Conservation (phyloP, 495 filamentous ascomycete genomes). For the Daldinia vernicosa region DNA sequence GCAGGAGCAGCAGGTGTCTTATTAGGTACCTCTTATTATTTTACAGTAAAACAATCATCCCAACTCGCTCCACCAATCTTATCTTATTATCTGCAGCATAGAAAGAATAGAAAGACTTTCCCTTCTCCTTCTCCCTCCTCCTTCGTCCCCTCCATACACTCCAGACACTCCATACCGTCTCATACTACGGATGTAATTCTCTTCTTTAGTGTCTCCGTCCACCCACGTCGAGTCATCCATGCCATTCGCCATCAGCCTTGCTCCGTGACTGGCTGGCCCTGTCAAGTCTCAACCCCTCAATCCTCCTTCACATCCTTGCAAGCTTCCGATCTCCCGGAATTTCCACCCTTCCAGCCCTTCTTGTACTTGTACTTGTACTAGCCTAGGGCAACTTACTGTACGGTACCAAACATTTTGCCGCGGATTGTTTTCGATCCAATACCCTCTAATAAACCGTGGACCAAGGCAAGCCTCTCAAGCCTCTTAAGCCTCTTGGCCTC, state of each 20-base stretch:
- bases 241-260: slow-evolving; percentile 13
- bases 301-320: slow-evolving; percentile 42
- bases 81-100: not conserved
- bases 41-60: not conserved
- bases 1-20: not conserved
- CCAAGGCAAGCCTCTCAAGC: slow-evolving; percentile 11
- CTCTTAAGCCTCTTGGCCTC: slow-evolving; percentile 23
- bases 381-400: slow-evolving; percentile 39
- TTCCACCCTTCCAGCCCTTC: slow-evolving; percentile 38
- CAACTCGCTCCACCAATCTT: not conserved
- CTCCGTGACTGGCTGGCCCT: slow-evolving; percentile 40
- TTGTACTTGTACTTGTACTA: slow-evolving; percentile 35
- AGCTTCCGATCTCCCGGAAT: slow-evolving; percentile 49
- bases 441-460: slow-evolving; percentile 13
- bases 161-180: slow-evolving; percentile 23
- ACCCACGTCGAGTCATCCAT: slow-evolving; percentile 38
- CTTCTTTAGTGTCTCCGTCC: not conserved
- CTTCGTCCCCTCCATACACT: slow-evolving; percentile 1
- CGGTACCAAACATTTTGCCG: slow-evolving; percentile 44
- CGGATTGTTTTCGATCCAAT: slow-evolving; percentile 41
- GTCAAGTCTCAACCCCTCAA: slow-evolving; percentile 38
- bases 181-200: slow-evolving; percentile 1
- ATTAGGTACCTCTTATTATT: not conserved
- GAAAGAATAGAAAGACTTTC: slow-evolving; percentile 8
- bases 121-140: not conserved